Base-by-base conservation (phyloP, 352 stramenopile genomes). In the Thraustotheca clavata region DNA sequence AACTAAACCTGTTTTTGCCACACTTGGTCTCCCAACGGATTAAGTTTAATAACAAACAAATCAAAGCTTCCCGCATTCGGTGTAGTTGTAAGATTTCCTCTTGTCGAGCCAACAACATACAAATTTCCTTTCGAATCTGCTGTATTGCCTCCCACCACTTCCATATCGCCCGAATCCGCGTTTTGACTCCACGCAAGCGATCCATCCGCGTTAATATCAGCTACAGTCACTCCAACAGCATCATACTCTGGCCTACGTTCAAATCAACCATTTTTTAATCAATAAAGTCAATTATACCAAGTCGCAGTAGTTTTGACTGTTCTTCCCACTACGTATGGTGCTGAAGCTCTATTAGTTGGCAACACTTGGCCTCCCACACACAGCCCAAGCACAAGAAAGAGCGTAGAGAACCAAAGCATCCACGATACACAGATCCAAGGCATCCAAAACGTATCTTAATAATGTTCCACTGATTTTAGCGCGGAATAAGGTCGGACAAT, bases 11-110 rank as follows among this genome's bases (percentile, higher is more conserved):
- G 57, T 18, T 43, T 49, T 4, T 9, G 31, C 57, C 57, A 65
- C 4, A 35, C 16, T 8, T 33, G 57, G 8, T 18, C 18, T 1
- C 57, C 57, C 11, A 46, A 35, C 16, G 57, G 24, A 18, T 29
- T 43, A 11, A 47, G 43, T n/a, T 65, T 65, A 26, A 54, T 20
- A 18, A 65, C 20, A 43, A 65, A 65, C n/a, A 55, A 29, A 46
- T 65, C 57, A 33, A 65, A 54, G 57, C 38, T 65, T 29, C 57
- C 57, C 16, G 57, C 57, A 35, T 65, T 65, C 41, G 27, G 40
- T n/a, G 24, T 65, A 3, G 57, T 32, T 34, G 57, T 55, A 0
- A 65, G 32, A n/a, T 65, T 65, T 31, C 57, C 57, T 7, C 26
- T 27, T 3, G 57, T 65, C 6, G 57, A 65, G 20, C 57, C 57